Evolutionary conservation across 2,329 filamentous ascomycete genomes (phyloP), one percentile per base, ranked within the genome.

Genomic region (Fusarium keratoplasticum): DNA sequence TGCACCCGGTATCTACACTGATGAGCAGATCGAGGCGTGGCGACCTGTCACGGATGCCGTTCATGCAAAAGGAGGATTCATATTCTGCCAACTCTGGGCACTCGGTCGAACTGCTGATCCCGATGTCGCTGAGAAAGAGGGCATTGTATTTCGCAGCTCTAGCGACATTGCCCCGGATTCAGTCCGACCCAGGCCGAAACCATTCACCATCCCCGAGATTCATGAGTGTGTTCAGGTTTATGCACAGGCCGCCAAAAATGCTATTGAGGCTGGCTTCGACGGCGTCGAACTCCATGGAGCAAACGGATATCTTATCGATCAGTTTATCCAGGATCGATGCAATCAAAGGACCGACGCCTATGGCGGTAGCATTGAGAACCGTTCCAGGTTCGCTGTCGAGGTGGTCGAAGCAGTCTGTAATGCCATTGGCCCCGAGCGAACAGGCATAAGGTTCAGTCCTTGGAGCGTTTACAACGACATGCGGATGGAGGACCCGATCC

Each of bases 261-360:
- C 42, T 0, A 80, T 93, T 2, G 84, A 86, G 1, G 89, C 88
- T 3, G 93, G 93, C 0, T 91, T 91, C 50, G 93, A 95, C 77
- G 90, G 89, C 3, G 89, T 95, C 58, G 93, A 95, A 72, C 77
- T 86, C 13, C 84, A 88, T 71, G 85, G 80, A 9, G 87, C 87
- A 6, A 89, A 90, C 71, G 89, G 89, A 1, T 92, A 92, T 71
- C 82, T 92, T 1, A 79, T 86, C 33, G 61, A 86, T 25, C 87
- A 89, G 57, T 82, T 89, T 25, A 80, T 86, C 18, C 14, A 67
- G n/a, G 82, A 84, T 18, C 81, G 82, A 11, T 84, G 82, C 33
- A 89, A 89, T 72, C 78, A 81, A 47, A 81, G 87, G 33, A 87
- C 83, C 1, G 87, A 89, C 75, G 71, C 80, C 29, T 89, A 87